These are phyloP conservation scores for Nannochloropsis gaditana DNA, from an alignment of 108 stramenopile species.

Conservation along the genomic window DNA sequence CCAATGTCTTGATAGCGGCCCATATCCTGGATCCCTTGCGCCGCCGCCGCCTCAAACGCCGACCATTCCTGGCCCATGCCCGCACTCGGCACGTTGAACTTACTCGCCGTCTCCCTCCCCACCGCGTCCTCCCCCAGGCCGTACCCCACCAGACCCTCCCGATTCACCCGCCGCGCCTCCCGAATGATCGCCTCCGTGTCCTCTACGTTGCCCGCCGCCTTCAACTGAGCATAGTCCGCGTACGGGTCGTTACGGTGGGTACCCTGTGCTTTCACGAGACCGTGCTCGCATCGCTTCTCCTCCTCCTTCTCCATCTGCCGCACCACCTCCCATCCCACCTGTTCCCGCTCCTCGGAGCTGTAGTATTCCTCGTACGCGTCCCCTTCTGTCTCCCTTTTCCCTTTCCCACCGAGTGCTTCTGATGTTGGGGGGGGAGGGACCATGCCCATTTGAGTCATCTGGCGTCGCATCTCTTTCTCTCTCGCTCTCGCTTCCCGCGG, in stretches of 20 bases:
- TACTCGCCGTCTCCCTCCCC: conserved; percentile 1
- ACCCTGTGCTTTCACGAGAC: not conserved
- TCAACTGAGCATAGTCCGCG: not conserved
- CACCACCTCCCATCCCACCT: not conserved
- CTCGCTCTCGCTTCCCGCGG: not conserved
- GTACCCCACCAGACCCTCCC: conserved; percentile 7
- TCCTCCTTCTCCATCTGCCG: not conserved
- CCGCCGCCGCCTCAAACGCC: not conserved
- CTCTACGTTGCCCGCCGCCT: not conserved
- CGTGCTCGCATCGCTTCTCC: not conserved
- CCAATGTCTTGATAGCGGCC: not conserved
- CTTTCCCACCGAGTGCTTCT: not conserved
- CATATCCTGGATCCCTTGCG: not conserved
- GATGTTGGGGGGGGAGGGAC: not conserved
- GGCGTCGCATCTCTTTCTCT: not conserved
- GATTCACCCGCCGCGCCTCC: not conserved
- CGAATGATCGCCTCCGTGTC: not conserved
- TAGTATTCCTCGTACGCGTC: conserved; percentile 3
- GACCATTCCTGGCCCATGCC: not conserved
- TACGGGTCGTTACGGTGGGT: not conserved
- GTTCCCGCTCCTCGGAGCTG: not conserved
- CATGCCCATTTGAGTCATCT: not conserved
- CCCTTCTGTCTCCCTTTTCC: not conserved
- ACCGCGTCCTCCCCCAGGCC: not conserved
- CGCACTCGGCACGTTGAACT: conserved; percentile 13